Base-by-base conservation (phyloP, 371 early-diverging fungal genomes). In the Actinomortierella ambigua region DNA sequence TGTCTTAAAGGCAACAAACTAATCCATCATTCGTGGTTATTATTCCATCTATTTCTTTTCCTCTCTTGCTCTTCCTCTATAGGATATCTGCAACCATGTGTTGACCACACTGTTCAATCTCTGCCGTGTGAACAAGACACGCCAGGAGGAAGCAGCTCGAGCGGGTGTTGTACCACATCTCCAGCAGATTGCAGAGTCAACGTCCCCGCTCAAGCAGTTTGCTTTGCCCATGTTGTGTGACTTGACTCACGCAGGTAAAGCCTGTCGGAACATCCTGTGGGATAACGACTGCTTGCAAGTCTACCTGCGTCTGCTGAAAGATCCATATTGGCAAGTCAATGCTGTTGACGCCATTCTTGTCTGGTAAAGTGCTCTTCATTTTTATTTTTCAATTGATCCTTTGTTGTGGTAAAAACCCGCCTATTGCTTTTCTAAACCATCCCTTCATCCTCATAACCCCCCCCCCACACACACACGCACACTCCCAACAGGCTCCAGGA, bases 221-320 rank as follows among this genome's bases (percentile, higher is more conserved):
- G 85, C 88, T 3, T 54, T 85, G 2, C 86, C 85, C 1, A 77
- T 88, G n/a, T 59, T 88, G 27, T 84, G 85, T 51, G 86, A 88
- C 23, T 61, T 88, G 77, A 82, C 81, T 0, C 86, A 88, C 54
- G 81, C 81, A 13, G 79, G 81, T 5, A 56, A 64, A 14, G 65
- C 57, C 6, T 83, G 81, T 50, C 68, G 85, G 11, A 65, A 78
- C 22, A 56, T 78, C 28, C 68, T 88, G 23, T 79, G 82, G 82
- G 57, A 59, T 53, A 65, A 77, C 59, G 68, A 80, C 50, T 81
- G 70, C 13, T 40, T 86, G n/a, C 71, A 69, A 3, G 68, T 78
- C 9, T 88, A 83, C 49, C 47, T 85, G n/a, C 63, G 59, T 9
- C 60, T 88, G 26, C 65, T 88, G 47, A 69, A 67, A n/a, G 85